Percentiles rank a stretch among this genome's conserved stretches.
phyloP scores from a whole-genome alignment of 257 asterid genomes.

The Cinchona pubescens region DNA sequence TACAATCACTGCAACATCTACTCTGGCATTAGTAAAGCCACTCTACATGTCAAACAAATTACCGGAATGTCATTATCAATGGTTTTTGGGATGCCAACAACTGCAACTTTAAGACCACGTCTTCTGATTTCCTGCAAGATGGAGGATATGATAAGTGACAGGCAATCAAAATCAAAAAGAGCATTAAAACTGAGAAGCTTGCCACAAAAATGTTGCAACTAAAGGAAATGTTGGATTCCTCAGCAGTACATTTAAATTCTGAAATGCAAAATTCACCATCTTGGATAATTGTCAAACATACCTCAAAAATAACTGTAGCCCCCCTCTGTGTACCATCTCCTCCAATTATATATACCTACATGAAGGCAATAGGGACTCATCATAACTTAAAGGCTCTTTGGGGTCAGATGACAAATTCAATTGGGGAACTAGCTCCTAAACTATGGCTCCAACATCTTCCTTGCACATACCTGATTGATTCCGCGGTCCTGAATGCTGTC shows the following conservation, averaged over 20 bases:
- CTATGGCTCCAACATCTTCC: no score
- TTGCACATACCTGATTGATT: conserved; percentile 16
- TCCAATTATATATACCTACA: conserved; percentile 24
- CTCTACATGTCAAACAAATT: no score
- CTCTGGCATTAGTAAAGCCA: no score
- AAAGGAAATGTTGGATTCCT: no score
- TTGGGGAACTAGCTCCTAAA: no score
- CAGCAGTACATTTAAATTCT: no score
- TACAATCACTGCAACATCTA: neutral
- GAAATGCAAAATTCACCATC: no score
- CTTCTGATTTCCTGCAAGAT: conserved; percentile 34
- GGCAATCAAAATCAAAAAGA: no score
- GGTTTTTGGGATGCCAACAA: conserved; percentile 35
- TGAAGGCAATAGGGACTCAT: no score
- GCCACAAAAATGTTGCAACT: no score
- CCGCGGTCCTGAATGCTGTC: conserved; percentile 31
- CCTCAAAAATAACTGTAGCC: conserved; percentile 22
- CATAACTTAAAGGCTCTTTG: no score
- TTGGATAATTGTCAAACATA: neutral
- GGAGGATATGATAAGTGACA: no score
- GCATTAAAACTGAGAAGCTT: neutral
- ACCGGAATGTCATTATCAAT: conserved; percentile 37
- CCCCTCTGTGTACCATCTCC: conserved; percentile 28
- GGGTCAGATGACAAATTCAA: neutral
- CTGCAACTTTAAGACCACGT: conserved; percentile 27